A percentile compares a stretch with the other conserved stretches of the same genome.
Evolutionary conservation across 2,329 filamentous ascomycete genomes (phyloP).

Genomic region (Alternaria longipes): DNA sequence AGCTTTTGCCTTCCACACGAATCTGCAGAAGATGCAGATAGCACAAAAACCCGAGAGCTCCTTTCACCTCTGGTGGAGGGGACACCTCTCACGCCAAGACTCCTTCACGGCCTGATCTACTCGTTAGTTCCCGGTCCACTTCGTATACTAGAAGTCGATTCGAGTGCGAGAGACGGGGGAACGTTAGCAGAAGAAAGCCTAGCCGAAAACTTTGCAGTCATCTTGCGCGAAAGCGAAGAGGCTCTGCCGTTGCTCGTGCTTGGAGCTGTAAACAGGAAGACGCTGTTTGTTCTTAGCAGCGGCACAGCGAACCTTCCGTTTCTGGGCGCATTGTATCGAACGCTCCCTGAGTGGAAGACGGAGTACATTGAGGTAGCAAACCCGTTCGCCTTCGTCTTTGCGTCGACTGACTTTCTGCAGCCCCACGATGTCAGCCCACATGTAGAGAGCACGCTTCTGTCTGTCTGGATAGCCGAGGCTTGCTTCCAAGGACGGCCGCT

Average conservation of each 20-base stretch:
- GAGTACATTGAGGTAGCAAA: conserved; percentile 6
- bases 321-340: not conserved
- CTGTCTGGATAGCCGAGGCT: too few species aligned
- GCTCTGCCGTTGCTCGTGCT: not conserved
- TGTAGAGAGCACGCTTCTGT: conserved; percentile 5
- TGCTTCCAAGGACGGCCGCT: too few species aligned
- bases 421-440: not conserved
- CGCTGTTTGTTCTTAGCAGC: conserved; percentile 2
- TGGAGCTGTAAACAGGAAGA: not conserved
- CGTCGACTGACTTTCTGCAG: conserved; percentile 5
- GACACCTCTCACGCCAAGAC: conserved; percentile 6
- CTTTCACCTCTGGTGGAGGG: conserved; percentile 6
- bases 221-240: not conserved
- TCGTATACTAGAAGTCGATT: not conserved
- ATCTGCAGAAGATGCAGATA: conserved; percentile 2
- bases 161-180: not conserved
- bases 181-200: not conserved
- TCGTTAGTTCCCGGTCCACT: conserved; percentile 1
- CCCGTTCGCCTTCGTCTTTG: not conserved
- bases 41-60: not conserved
- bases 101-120: conserved; percentile 4
- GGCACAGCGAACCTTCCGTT: not conserved
- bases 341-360: conserved; percentile 4
- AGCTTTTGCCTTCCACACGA: conserved; percentile 10
- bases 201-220: not conserved